Percentiles rank a stretch among this genome's conserved stretches.
Conservation (phyloP, 2,329 filamentous ascomycete species). For the Beauveria rudraprayagi region DNA sequence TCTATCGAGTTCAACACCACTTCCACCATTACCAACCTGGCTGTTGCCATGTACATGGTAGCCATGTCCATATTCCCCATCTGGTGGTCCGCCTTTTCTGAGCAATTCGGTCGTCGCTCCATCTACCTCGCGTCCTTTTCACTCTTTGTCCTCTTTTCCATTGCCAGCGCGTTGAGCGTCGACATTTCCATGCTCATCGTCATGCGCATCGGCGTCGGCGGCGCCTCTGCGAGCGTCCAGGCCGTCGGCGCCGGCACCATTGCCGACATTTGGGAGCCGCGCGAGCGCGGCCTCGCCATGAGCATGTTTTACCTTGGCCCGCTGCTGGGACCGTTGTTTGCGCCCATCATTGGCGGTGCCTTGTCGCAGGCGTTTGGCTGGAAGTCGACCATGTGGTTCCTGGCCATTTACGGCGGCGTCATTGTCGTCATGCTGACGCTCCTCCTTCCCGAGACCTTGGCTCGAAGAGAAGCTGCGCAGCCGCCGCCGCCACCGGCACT, state of each 20-base stretch:
- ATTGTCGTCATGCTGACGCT: conserved; percentile 45
- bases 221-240: conserved; percentile 54
- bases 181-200: conserved; percentile 65
- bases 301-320: conserved; percentile 69
- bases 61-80: conserved; percentile 68
- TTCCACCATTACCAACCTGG: conserved; percentile 5
- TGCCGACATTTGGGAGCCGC: conserved; percentile 53
- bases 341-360: conserved; percentile 64
- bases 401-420: conserved; percentile 55
- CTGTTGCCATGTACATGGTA: conserved; percentile 42
- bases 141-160: conserved; percentile 58
- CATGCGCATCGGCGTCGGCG: conserved; percentile 62
- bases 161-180: conserved; percentile 54
- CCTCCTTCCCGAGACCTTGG: conserved; percentile 52
- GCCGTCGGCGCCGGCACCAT: neutral
- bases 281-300: conserved; percentile 64
- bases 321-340: conserved; percentile 58
- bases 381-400: conserved; percentile 66
- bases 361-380: conserved; percentile 58
- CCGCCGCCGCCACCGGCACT: neutral
- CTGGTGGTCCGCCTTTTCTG: conserved; percentile 75
- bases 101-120: conserved; percentile 55
- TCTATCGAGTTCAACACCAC: neutral
- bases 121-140: conserved; percentile 64
- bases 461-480: conserved; percentile 7